Percentiles rank a stretch among this genome's conserved stretches.
phyloP scores from a whole-genome alignment of 2,329 filamentous ascomycete genomes.

The Colletotrichum spaethianum region DNA sequence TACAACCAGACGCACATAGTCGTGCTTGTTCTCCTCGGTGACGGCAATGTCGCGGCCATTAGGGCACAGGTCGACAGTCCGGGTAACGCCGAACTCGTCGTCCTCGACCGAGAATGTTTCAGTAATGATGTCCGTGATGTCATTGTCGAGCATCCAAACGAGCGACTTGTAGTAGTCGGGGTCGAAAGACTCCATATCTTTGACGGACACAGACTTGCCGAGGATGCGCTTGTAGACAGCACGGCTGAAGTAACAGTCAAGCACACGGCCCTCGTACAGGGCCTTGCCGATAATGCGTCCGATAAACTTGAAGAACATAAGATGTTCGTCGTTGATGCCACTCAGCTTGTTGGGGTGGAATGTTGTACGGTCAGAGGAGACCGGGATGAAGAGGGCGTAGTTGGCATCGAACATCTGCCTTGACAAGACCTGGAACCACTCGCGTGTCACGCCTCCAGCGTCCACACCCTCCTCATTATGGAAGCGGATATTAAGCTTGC shows the following conservation, averaged over 20 bases:
- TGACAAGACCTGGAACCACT: conserved; percentile 99
- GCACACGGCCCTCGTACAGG: conserved; percentile 92
- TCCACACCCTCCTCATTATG: conserved; percentile 98
- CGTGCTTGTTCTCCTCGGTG: conserved; percentile 98
- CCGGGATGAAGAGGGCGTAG: conserved; percentile 95
- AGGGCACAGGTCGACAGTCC: conserved; percentile 87
- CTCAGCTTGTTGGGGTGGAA: conserved; percentile 98
- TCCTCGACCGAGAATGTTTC: conserved; percentile 97
- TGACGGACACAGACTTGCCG: conserved; percentile 94
- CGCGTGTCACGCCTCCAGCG: conserved; percentile 95
- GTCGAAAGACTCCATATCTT: conserved; percentile 99
- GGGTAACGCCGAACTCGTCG: conserved; percentile 92
- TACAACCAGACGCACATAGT: conserved; percentile 94
- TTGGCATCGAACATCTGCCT: conserved; percentile 99
- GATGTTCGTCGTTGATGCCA: conserved; percentile 93
- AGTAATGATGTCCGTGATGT: conserved; percentile 97
- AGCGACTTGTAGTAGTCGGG: conserved; percentile 99
- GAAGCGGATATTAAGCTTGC: conserved; percentile 98
- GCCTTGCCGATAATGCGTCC: conserved; percentile 98
- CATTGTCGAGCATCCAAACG: conserved; percentile 98
- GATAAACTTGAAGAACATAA: conserved; percentile 99
- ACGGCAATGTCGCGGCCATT: conserved; percentile 93
- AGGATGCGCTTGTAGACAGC: conserved; percentile 99
- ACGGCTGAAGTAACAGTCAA: conserved; percentile 98
- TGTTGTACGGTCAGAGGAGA: conserved; percentile 96